A percentile compares a stretch with the other conserved stretches of the same genome.
phyloP scores from a whole-genome alignment of 1,284 basidiomycete species.

The Sanguinoderma infundibulare region DNA sequence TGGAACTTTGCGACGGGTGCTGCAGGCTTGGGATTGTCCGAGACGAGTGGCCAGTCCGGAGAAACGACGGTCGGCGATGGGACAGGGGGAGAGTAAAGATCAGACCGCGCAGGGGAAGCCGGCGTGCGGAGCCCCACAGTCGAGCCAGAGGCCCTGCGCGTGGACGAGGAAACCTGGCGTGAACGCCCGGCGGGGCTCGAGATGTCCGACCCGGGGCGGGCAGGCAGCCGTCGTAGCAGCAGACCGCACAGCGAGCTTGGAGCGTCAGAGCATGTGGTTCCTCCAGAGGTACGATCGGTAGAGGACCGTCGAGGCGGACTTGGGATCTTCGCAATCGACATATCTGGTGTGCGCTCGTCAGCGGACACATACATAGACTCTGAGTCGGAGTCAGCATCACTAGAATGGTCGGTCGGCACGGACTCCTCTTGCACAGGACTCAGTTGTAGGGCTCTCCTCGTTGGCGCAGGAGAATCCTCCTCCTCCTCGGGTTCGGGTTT shows the following conservation, averaged over 20 bases:
- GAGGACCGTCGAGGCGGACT: slow-evolving; percentile 3
- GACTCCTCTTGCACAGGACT: neutral
- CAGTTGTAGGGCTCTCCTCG: neutral
- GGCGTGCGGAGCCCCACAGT: neutral
- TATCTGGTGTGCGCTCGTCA: slow-evolving; percentile 2
- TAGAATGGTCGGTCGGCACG: neutral
- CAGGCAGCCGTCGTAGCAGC: slow-evolving; percentile 11
- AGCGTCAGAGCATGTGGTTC: slow-evolving; percentile 8
- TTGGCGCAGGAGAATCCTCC: neutral
- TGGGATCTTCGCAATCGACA: neutral
- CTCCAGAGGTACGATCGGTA: slow-evolving; percentile 12
- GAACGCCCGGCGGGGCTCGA: slow-evolving; percentile 8
- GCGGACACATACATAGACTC: slow-evolving; percentile 17
- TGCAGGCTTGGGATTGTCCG: slow-evolving; percentile 16
- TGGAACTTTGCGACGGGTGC: slow-evolving; percentile 14
- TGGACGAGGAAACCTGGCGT: slow-evolving; percentile 8
- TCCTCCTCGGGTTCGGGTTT: neutral
- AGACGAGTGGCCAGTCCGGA: slow-evolving; percentile 7
- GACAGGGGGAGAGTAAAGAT: neutral
- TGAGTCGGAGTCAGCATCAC: neutral
- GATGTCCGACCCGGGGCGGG: slow-evolving; percentile 7
- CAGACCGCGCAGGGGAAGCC: neutral
- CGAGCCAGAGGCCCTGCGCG: slow-evolving; percentile 1
- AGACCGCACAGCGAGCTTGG: slow-evolving; percentile 9
- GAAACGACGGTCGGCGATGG: neutral